Percentiles rank a stretch among this genome's conserved stretches.
phyloP scores from a whole-genome alignment of 495 filamentous ascomycete genomes.

The Tuber magnatum region DNA sequence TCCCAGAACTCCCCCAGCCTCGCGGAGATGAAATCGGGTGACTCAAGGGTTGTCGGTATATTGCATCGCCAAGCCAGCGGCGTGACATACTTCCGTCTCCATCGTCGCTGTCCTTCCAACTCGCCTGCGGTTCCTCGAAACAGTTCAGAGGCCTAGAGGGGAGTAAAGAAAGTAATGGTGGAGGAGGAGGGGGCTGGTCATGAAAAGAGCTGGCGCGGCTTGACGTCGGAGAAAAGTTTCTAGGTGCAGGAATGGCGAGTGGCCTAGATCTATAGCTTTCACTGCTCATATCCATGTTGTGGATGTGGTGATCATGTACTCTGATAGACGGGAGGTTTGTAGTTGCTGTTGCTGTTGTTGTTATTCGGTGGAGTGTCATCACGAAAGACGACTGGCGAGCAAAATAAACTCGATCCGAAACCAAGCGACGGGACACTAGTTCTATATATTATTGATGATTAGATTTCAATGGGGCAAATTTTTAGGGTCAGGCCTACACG shows the following conservation, averaged over 20 bases:
- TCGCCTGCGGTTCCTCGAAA: not conserved
- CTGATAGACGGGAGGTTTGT: constrained; percentile 40
- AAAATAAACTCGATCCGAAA: constrained; percentile 27
- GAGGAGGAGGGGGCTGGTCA: constrained; percentile 30
- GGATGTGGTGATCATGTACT: constrained; percentile 31
- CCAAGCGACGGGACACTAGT: constrained; percentile 32
- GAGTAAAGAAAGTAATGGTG: constrained; percentile 37
- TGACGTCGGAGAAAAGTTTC: constrained; percentile 35
- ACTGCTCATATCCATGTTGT: constrained; percentile 34
- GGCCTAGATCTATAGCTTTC: constrained; percentile 39
- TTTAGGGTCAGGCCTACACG: constrained; percentile 21
- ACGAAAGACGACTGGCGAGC: constrained; percentile 12
- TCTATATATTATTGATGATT: constrained; percentile 34
- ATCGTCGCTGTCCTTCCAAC: constrained; percentile 19
- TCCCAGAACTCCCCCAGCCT: constrained; percentile 5
- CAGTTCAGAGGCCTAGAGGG: constrained; percentile 11
- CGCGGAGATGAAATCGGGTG: not conserved
- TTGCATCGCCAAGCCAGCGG: constrained; percentile 16
- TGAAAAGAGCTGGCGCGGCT: constrained; percentile 35
- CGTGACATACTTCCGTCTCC: constrained; percentile 12
- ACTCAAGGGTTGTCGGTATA: constrained; percentile 8
- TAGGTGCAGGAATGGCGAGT: constrained; percentile 39
- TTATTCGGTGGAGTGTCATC: constrained; percentile 39
- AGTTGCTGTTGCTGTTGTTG: constrained; percentile 29
- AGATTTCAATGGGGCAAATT: constrained; percentile 31